Evolutionary conservation across 805 yeast species (phyloP).

Genomic region (Myxozyma geophila): DNA sequence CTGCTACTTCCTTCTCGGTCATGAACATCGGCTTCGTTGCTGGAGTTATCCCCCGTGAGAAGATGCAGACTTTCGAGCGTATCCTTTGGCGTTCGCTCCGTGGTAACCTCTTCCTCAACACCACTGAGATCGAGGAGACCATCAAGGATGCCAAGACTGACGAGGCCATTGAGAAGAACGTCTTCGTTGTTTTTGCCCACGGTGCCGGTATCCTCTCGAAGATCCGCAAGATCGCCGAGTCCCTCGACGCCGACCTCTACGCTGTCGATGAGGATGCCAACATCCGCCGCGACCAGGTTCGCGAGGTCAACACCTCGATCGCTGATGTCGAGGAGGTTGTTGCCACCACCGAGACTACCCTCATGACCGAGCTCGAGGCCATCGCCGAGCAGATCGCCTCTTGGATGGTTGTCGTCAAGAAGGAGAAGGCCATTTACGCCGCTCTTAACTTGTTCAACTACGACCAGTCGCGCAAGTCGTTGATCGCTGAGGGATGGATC

Average conservation of each 20-base stretch:
- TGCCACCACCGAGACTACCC: conserved; percentile 67
- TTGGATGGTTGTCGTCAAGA: conserved; percentile 71
- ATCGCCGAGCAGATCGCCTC: conserved; percentile 73
- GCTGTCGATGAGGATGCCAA: conserved; percentile 57
- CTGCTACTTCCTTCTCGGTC: conserved; percentile 30
- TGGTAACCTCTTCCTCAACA: conserved; percentile 83
- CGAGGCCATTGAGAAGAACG: conserved; percentile 68
- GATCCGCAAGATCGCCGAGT: conserved; percentile 82
- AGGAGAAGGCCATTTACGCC: conserved; percentile 83
- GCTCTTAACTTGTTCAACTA: conserved; percentile 79
- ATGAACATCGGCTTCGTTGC: conserved; percentile 60
- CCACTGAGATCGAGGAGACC: conserved; percentile 71
- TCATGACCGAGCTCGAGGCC: conserved; percentile 76
- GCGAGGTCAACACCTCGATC: conserved; percentile 54
- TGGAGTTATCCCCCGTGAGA: conserved; percentile 79
- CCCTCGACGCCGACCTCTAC: conserved; percentile 81
- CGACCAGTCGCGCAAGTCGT: conserved; percentile 80
- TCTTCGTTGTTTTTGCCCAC: conserved; percentile 89
- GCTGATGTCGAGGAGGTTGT: conserved; percentile 64
- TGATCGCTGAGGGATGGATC: conserved; percentile 96
- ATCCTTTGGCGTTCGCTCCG: conserved; percentile 91
- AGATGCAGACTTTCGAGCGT: conserved; percentile 71
- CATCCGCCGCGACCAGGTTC: conserved; percentile 46
- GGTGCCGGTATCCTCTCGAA: conserved; percentile 75
- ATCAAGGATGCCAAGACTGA: conserved; percentile 65